Percentiles rank a stretch among this genome's conserved stretches.
Evolutionary conservation across 2,329 filamentous ascomycete species (phyloP).

Genomic region (Ascochyta clinopodiicola): DNA sequence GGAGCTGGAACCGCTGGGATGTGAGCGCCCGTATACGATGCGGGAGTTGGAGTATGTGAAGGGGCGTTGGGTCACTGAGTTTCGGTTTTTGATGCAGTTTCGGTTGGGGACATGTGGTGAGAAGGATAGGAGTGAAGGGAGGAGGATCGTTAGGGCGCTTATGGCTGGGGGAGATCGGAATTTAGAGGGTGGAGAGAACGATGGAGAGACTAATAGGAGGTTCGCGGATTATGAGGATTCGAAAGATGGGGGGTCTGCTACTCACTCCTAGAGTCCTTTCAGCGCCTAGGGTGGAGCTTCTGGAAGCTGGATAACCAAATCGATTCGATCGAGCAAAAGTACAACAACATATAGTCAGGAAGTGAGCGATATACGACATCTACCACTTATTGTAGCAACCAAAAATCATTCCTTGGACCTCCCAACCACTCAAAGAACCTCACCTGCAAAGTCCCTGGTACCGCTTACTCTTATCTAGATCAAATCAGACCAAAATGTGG

Average conservation of each 20-base stretch:
- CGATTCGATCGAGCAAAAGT: no score
- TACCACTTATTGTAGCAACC: no score
- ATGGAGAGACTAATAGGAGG: background rate
- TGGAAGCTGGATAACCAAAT: background rate
- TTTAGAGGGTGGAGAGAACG: background rate
- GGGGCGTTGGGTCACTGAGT: background rate
- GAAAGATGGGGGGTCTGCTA: background rate
- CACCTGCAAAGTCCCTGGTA: no score
- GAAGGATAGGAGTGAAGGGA: background rate
- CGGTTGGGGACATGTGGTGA: background rate
- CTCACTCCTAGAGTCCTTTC: background rate
- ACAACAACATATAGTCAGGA: no score
- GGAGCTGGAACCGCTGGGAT: background rate
- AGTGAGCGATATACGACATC: no score
- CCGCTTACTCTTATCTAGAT: no score
- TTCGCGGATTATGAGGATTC: background rate
- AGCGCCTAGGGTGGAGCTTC: background rate
- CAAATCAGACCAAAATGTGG: no score
- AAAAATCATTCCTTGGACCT: no score
- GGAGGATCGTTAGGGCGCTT: background rate
- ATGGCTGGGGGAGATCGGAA: background rate
- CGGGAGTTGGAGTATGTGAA: background rate
- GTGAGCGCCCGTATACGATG: background rate
- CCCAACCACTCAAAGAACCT: no score
- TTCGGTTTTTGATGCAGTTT: background rate